phyloP scores from a whole-genome alignment of 1,284 basidiomycete species.

The Flammula alnicola region DNA sequence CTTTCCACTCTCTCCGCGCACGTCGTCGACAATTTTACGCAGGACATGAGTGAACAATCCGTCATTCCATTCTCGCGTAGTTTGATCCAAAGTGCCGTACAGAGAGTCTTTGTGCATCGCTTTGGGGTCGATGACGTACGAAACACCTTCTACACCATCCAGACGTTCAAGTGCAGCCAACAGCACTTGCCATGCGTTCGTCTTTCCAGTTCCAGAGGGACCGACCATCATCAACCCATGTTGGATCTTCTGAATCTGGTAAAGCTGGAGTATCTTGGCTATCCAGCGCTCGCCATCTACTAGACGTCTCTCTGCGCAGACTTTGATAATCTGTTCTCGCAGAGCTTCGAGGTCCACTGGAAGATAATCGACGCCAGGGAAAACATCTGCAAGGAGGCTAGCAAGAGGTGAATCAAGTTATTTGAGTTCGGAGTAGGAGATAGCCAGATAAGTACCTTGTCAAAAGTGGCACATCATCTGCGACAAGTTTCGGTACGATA shows the following conservation, averaged over 20 bases:
- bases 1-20: conserved; percentile 96
- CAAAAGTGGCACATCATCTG: conserved; percentile 94
- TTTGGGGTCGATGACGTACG: conserved; percentile 99
- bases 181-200: conserved; percentile 95
- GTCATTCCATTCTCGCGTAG: conserved; percentile 99
- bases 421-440: background rate
- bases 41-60: conserved; percentile 98
- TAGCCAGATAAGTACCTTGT: conserved; percentile 70
- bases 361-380: conserved; percentile 92
- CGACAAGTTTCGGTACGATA: conserved; percentile 97
- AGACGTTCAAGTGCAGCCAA: conserved; percentile 90
- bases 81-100: conserved; percentile 96
- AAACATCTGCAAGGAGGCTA: conserved; percentile 95
- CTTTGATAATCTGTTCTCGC: conserved; percentile 82
- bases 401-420: conserved; percentile 5
- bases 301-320: conserved; percentile 87
- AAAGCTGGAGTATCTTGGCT: conserved; percentile 95
- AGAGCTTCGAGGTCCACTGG: conserved; percentile 90
- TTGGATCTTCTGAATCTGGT: conserved; percentile 99
- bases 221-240: conserved; percentile 99
- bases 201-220: conserved; percentile 96
- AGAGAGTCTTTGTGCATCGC: conserved; percentile 98
- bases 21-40: conserved; percentile 98
- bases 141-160: conserved; percentile 90
- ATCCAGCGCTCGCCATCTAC: conserved; percentile 91